Evolutionary conservation across 805 yeast genomes (phyloP).

Genomic region (Candida michaelii): DNA sequence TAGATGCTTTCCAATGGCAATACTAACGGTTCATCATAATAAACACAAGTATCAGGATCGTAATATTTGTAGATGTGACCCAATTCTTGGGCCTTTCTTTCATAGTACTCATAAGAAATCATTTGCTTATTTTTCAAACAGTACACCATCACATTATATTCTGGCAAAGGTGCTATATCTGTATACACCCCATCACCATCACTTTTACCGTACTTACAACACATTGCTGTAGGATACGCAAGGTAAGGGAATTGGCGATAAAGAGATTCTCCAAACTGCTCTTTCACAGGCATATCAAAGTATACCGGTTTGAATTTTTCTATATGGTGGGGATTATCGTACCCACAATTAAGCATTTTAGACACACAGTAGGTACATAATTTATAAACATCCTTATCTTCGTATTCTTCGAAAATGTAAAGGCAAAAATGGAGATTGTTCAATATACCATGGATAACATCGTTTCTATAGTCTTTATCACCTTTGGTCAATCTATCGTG

Average conservation of each 20-base stretch:
- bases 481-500: background rate
- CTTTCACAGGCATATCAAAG: background rate
- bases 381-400: background rate
- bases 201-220: too few relatives aligned
- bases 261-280: too few relatives aligned
- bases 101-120: background rate
- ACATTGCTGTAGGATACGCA: background rate
- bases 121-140: background rate
- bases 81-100: background rate
- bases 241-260: background rate
- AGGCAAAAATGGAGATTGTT: background rate
- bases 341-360: background rate
- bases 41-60: background rate
- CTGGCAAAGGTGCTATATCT: background rate
- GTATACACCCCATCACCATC: too few relatives aligned
- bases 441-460: conserved; percentile 1
- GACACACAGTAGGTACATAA: background rate
- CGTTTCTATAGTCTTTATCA: background rate
- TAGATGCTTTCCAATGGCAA: background rate
- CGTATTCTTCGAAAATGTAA: background rate
- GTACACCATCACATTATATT: background rate
- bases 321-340: background rate
- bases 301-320: background rate
- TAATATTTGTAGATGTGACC: background rate
- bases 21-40: background rate